Conservation (phyloP, 1,139 yeast species). For the Hansenula sp. region DNA sequence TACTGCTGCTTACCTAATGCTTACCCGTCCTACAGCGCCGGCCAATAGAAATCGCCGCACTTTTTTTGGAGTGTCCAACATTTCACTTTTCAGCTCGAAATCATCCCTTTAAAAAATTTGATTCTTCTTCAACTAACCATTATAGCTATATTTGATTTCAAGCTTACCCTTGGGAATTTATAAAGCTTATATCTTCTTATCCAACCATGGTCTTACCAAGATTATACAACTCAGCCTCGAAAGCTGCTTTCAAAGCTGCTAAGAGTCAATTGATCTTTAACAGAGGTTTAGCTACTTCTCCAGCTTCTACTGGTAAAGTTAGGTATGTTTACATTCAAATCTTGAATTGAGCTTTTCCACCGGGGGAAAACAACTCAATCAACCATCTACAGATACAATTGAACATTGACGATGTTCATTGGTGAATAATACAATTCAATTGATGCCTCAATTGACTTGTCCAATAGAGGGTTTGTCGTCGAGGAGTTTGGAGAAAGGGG, state of each 20-base stretch:
- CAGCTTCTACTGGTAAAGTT: slow-evolving; percentile 81
- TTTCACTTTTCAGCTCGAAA: slow-evolving; percentile 6
- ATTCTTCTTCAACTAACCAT: neutral
- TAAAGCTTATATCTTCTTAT: slow-evolving; percentile 5
- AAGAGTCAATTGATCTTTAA: slow-evolving; percentile 65
- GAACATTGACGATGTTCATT: neutral
- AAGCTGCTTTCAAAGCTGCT: slow-evolving; percentile 88
- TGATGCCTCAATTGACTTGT: neutral
- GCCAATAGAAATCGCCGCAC: slow-evolving; percentile 11
- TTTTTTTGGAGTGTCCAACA: slow-evolving; percentile 12
- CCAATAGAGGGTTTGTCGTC: neutral
- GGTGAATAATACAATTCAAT: neutral
- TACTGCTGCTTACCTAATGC: neutral
- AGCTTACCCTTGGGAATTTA: neutral
- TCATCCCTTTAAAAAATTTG: slow-evolving; percentile 8
- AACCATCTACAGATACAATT: neutral
- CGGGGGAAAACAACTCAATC: neutral
- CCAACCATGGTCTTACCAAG: slow-evolving; percentile 73
- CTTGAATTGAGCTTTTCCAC: neutral
- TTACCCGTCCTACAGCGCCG: slow-evolving; percentile 4
- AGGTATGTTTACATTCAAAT: slow-evolving; percentile 55
- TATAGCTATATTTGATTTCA: neutral
- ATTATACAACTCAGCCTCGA: slow-evolving; percentile 85
- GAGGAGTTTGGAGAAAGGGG: neutral
- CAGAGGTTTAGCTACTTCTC: slow-evolving; percentile 88